phyloP scores from a whole-genome alignment of 345 rosid genomes.

The Camelina sativa region DNA sequence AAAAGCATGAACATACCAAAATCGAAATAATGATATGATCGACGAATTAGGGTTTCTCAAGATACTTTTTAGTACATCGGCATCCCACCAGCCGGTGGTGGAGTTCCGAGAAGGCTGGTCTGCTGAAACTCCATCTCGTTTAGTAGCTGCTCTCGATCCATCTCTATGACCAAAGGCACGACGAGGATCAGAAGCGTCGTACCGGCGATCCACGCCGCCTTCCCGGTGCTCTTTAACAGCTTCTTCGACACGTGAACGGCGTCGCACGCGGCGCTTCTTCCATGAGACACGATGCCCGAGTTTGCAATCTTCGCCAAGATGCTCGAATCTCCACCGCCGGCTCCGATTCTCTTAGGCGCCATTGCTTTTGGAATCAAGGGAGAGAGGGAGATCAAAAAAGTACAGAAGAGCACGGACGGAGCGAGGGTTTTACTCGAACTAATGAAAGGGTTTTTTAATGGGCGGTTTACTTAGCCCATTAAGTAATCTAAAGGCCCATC shows the following conservation, averaged over 20 bases:
- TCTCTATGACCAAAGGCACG: constrained; percentile 68
- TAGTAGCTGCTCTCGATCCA: constrained; percentile 72
- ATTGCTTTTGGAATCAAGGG: constrained; percentile 26
- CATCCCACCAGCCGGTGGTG: constrained; percentile 44
- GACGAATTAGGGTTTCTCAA: neutral
- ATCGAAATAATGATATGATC: neutral
- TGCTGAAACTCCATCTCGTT: constrained; percentile 74
- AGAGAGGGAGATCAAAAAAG: neutral
- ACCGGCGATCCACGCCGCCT: constrained; percentile 87
- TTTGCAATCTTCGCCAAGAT: constrained; percentile 52
- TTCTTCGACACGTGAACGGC: constrained; percentile 67
- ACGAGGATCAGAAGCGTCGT: constrained; percentile 71
- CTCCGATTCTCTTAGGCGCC: constrained; percentile 62
- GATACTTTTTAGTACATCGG: constrained; percentile 17
- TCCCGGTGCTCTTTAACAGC: constrained; percentile 81
- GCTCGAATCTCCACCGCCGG: constrained; percentile 38
- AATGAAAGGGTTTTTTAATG: constrained; percentile 1
- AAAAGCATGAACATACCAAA: constrained; percentile 6
- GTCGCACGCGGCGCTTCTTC: constrained; percentile 62
- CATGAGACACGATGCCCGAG: constrained; percentile 53
- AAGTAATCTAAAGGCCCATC: constrained; percentile 1
- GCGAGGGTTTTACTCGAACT: constrained; percentile 3
- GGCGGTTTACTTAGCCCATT: neutral
- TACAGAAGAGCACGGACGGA: neutral
- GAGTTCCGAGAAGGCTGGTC: constrained; percentile 69